Evolutionary conservation across 352 stramenopile genomes (phyloP).

Genomic region (Discostella stelligera): DNA sequence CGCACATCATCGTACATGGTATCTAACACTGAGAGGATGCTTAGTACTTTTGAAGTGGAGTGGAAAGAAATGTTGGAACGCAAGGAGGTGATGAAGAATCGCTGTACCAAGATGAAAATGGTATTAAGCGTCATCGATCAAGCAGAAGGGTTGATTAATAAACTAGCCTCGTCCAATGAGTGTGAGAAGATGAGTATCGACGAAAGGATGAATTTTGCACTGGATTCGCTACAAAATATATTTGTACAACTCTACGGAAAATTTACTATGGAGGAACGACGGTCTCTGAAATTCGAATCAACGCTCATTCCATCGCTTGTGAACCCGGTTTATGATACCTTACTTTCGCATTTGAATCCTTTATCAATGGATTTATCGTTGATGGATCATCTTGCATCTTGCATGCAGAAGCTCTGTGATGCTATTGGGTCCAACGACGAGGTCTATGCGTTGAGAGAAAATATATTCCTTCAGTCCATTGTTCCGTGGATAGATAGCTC

Average conservation of each 20-base stretch:
- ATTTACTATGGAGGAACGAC: conserved; percentile 59
- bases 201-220: conserved; percentile 27
- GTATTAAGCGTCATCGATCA: conserved; percentile 50
- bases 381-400: conserved; percentile 32
- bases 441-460: conserved; percentile 30
- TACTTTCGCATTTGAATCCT: conserved; percentile 17
- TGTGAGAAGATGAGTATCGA: conserved; percentile 7
- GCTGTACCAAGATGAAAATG: conserved; percentile 56
- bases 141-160: conserved; percentile 39
- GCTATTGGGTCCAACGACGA: conserved; percentile 27
- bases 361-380: conserved; percentile 29
- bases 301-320: conserved; percentile 65
- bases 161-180: conserved; percentile 21
- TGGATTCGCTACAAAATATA: conserved; percentile 27
- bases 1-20: conserved; percentile 65
- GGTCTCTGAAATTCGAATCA: conserved; percentile 62
- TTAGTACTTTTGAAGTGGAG: conserved; percentile 57
- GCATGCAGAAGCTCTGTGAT: conserved; percentile 28
- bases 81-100: conserved; percentile 26
- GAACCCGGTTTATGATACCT: conserved; percentile 41
- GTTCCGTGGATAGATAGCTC: conserved; percentile 53
- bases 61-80: conserved; percentile 44
- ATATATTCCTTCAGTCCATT: conserved; percentile 38
- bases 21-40: conserved; percentile 52
- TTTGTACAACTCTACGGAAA: conserved; percentile 41